A percentile compares a stretch with the other conserved stretches of the same genome.
Conservation (phyloP, 306 rosid genomes). For the Prunus armeniaca region DNA sequence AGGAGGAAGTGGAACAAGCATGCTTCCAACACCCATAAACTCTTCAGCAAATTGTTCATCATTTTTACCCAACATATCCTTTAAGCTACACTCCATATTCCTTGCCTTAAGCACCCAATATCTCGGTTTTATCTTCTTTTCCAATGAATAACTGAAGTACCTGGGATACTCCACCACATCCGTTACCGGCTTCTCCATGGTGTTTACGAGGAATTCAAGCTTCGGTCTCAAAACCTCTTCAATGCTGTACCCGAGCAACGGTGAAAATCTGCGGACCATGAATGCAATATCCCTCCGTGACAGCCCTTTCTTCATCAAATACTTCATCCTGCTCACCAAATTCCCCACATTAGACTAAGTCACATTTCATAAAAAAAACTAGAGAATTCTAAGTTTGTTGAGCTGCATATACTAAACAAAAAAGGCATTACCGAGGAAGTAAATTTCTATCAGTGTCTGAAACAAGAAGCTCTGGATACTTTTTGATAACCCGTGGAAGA, state of each 20-base stretch:
- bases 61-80: slow-evolving; percentile 79
- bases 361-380: neutral
- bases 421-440: slow-evolving; percentile 58
- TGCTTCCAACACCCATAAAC: slow-evolving; percentile 38
- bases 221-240: slow-evolving; percentile 80
- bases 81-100: slow-evolving; percentile 63
- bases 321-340: slow-evolving; percentile 50
- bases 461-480: slow-evolving; percentile 81
- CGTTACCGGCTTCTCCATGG: slow-evolving; percentile 71
- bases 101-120: slow-evolving; percentile 57
- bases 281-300: slow-evolving; percentile 57
- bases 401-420: neutral
- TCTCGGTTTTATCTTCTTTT: slow-evolving; percentile 87
- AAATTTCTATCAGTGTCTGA: slow-evolving; percentile 60
- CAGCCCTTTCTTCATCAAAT: slow-evolving; percentile 65
- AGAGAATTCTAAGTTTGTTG: neutral
- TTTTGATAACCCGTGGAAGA: slow-evolving; percentile 68
- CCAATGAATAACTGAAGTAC: slow-evolving; percentile 89
- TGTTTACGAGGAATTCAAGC: slow-evolving; percentile 64
- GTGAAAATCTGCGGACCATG: slow-evolving; percentile 81
- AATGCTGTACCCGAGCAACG: slow-evolving; percentile 76
- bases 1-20: slow-evolving; percentile 18
- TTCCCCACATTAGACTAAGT: slow-evolving; percentile 8
- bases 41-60: slow-evolving; percentile 76
- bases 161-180: slow-evolving; percentile 85